Base-by-base conservation (phyloP, 768 basidiomycete genomes). In the Russula emetica region DNA sequence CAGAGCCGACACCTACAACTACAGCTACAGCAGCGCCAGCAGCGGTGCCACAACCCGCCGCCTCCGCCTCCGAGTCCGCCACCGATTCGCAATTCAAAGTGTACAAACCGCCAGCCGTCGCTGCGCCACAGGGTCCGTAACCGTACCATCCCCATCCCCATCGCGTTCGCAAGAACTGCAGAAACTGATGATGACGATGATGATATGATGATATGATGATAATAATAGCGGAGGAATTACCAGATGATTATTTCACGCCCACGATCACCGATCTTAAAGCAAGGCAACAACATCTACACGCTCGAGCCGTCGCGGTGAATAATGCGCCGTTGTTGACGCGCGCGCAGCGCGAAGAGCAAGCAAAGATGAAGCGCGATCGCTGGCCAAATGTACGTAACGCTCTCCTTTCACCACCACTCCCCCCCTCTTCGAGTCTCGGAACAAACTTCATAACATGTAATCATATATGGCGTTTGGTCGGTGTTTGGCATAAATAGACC, bases 181-280 rank as follows among this genome's bases (percentile, higher is more conserved):
- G 18, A 16, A 40, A 1, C 5, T 6, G 16, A 8, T 47, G 22
- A 22, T 8, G 16, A 13, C 18, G 18, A 8, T 42, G 18, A 9
- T 44, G 10, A 20, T 16, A 18, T 40, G 3, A 40, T 40, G n/a
- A n/a, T n/a, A n/a, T n/a, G n/a, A n/a, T n/a, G n/a, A n/a, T n/a
- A n/a, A 7, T 5, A n/a, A 7, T 22, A 47, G 26, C 30, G 52
- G 54, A 67, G 24, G 77, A 81, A 20, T 73, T 91, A 14, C 83
- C 90, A 2, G 90, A 92, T 67, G 82, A 83, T 3, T 90, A 87
- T 72, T 92, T 92, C 70, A 81, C 78, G 7, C 88, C 87, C 3
- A 90, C 86, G 13, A 68, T 83, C 18, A 79, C 85, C 7, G 92
- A 94, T 71, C 75, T 94, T 63, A 84, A 82, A 70, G 81, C 80